Base-by-base conservation (phyloP, 257 asterid genomes). In the Solanum medicagineum region DNA sequence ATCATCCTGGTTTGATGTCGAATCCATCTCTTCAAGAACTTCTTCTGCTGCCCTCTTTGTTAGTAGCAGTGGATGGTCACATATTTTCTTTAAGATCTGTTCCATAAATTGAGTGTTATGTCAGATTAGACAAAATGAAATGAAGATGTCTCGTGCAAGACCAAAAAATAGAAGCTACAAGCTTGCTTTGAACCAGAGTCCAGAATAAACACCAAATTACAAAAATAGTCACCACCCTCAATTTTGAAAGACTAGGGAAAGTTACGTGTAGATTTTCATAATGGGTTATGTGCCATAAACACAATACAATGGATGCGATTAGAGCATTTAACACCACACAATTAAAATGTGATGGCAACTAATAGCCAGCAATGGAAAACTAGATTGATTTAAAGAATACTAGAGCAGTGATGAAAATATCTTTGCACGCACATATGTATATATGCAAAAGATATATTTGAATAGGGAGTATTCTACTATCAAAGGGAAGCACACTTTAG, bases 1-100 rank as follows among this genome's bases (percentile, higher is more conserved):
- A 88, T 96, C 98, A 83, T 93, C 97, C 73, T 90, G 93, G 88
- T 87, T 84, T 57, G 86, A 91, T 51, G 87, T 85, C 45, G 97
- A 88, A 86, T 96, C 98, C 98, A 96, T 93, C 87, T 98, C 98
- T 90, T 96, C 99, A n/a, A 96, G 88, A 82, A 96, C 95, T 88
- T 94, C 99, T 90, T 93, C 98, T 69, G 98, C 99, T 83, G 99
- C 99, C 92, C 98, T 90, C 92, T 96, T 96, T 49, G 99, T 96
- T 88, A 96, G 88, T 60, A 96, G 89, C 81, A 93, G 94, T 40
- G 99, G 99, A 90, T 96, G 99, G 83, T 96, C 99, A 65, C 99
- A 96, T 86, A 95, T 95, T 89, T 96, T 96, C 89, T 96, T 96
- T 89, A 96, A 73, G 87, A 96, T 96, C 99, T 94, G 93, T 71